phyloP scores from a whole-genome alignment of 176 grass and related monocot genomes.

The Hyparrhenia diplandra region DNA sequence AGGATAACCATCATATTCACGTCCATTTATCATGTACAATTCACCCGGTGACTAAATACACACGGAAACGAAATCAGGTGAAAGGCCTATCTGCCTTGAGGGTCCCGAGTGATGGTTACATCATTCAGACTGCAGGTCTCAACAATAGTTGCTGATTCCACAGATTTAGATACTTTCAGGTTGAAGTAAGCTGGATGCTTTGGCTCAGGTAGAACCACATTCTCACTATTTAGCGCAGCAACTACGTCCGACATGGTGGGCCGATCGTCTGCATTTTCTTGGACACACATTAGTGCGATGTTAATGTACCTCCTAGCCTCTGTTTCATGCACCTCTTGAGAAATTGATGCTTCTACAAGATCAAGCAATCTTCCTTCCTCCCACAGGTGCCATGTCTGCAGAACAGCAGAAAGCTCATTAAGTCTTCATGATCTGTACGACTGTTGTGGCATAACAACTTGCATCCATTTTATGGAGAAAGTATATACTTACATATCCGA shows the following conservation, averaged over 20 bases:
- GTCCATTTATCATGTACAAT: too few relatives aligned
- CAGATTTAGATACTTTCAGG: not conserved
- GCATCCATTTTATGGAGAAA: not conserved
- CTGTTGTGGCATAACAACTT: not conserved
- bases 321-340: not conserved
- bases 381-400: conserved; percentile 31
- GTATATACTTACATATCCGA: conserved; percentile 32
- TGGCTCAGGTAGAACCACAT: not conserved
- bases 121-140: not conserved
- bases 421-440: not conserved
- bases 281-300: conserved; percentile 29
- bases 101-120: conserved; percentile 12
- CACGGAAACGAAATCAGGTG: not conserved
- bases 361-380: conserved; percentile 1
- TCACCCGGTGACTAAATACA: not conserved
- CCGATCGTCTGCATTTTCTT: not conserved
- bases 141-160: not conserved
- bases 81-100: conserved; percentile 1
- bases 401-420: not conserved
- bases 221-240: not conserved
- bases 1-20: too few relatives aligned
- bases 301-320: conserved; percentile 20
- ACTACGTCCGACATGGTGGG: conserved; percentile 33
- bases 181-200: conserved; percentile 35
- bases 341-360: conserved; percentile 3